Percentiles rank a stretch among this genome's conserved stretches.
Evolutionary conservation across 495 filamentous ascomycete species (phyloP).

Genomic region (Penicillium simplicissimum): DNA sequence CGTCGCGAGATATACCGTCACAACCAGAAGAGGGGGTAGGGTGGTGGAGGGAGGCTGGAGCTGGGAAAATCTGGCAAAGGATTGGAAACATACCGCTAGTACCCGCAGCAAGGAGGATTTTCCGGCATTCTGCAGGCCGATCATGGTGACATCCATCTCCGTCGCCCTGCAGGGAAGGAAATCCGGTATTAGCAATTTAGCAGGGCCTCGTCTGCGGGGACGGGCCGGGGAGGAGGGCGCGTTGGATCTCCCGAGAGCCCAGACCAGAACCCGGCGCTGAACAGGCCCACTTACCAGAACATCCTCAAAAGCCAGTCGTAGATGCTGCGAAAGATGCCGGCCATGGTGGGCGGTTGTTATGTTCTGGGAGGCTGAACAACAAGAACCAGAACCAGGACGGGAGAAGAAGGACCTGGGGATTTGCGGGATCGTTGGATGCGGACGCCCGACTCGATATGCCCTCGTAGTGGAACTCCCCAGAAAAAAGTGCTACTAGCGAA

Average conservation of each 20-base stretch:
- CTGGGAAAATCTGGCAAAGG: background rate
- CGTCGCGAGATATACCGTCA: background rate
- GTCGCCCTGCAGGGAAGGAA: constrained; percentile 68
- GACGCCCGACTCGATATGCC: background rate
- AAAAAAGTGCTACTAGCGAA: background rate
- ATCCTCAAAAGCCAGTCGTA: constrained; percentile 98
- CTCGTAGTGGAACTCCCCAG: background rate
- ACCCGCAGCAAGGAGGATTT: constrained; percentile 95
- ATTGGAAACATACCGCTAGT: constrained; percentile 76
- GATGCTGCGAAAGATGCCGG: constrained; percentile 85
- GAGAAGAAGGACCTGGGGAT: background rate
- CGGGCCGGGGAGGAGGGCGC: constrained; percentile 29
- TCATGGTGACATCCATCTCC: constrained; percentile 99
- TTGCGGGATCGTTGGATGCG: background rate
- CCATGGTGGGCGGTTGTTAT: constrained; percentile 55
- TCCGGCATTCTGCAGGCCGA: constrained; percentile 96
- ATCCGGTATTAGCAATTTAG: constrained; percentile 20
- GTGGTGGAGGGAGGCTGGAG: background rate
- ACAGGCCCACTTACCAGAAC: constrained; percentile 81
- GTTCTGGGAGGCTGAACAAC: constrained; percentile 1
- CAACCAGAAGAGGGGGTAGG: background rate
- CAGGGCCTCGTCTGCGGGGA: constrained; percentile 37
- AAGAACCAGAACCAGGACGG: background rate
- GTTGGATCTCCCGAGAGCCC: constrained; percentile 18
- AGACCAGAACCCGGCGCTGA: background rate